Evolutionary conservation across 2,329 filamentous ascomycete species (phyloP), one percentile per base, ranked within the genome.

Genomic region (Trichoderma semiorbis): DNA sequence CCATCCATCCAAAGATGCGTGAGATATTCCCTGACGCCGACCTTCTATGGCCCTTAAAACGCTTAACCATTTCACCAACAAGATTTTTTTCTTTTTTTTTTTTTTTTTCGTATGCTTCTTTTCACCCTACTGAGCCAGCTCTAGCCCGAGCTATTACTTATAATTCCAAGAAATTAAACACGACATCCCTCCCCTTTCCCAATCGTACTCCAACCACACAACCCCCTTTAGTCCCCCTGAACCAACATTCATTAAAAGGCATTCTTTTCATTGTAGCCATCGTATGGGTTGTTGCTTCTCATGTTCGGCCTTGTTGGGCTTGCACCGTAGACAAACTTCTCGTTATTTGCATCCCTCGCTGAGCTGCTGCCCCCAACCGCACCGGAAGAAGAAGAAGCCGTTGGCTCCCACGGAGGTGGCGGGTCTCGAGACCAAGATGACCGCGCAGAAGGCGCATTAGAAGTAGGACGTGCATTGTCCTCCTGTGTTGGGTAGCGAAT

Each of bases 401-500:
- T 11, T 12, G 68, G 58, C 32, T 55, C 66, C 71, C 71, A 72
- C 12, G 67, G 53, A 7, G 68, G 68, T 6, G 72, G 68, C 18
- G 55, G 53, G 21, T 73, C 72, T 28, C 63, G 72, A 21, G 69
- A 30, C 47, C 47, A 67, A 6, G 62, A 63, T 1, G 62, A 63
- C 7, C 61, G 32, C 34, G 53, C 71, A 72, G 65, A 70, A 53
- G 47, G 69, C 62, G 79, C 77, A 43, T 75, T 78, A n/a, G 77
- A 66, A 43, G 75, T 78, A n/a, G 77, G 64, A 2, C 77, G 74
- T 16, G 76, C 76, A 55, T 79, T 75, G 36, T 78, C 75, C 18
- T 79, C 75, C 18, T 79, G 78, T 43, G 78, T 79, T 7, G 77
- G 78, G 67, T 78, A 80, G n/a, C 78, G 79, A 75, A 82, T 77